Evolutionary conservation across 140 eudicot genomes (phyloP).

Genomic region (Erigeron philadelphicus): DNA sequence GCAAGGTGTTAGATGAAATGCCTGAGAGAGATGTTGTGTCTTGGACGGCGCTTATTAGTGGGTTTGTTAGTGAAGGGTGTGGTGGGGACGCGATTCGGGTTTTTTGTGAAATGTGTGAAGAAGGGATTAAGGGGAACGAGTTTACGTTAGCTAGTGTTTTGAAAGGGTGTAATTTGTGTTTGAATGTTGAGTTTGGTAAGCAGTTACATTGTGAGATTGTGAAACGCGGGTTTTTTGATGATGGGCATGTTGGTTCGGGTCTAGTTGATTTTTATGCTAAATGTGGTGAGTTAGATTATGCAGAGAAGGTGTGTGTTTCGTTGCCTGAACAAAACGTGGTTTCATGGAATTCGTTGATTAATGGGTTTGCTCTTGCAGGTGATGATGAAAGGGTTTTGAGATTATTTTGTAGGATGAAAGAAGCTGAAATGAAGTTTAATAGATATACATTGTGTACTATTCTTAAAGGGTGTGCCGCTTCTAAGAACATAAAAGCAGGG

Average conservation of each 20-base stretch:
- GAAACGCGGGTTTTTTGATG: conserved; percentile 44
- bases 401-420: conserved; percentile 45
- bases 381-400: conserved; percentile 39
- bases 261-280: conserved; percentile 60
- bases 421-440: conserved; percentile 48
- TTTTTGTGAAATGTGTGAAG: conserved; percentile 49
- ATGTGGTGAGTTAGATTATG: conserved; percentile 58
- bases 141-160: conserved; percentile 51
- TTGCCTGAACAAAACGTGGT: conserved; percentile 58
- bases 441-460: conserved; percentile 53
- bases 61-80: conserved; percentile 45
- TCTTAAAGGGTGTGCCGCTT: conserved; percentile 48
- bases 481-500: conserved; percentile 38
- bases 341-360: conserved; percentile 68
- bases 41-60: conserved; percentile 63
- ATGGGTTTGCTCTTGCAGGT: conserved; percentile 55
- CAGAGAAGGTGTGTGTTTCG: conserved; percentile 42
- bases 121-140: conserved; percentile 52
- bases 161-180: conserved; percentile 47
- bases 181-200: conserved; percentile 45
- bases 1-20: conserved; percentile 54
- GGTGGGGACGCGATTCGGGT: conserved; percentile 30
- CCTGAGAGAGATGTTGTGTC: conserved; percentile 63
- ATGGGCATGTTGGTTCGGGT: conserved; percentile 59
- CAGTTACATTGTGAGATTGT: conserved; percentile 55